Percentiles rank a stretch among this genome's conserved stretches.
Conservation (phyloP, 208 protist species). For the Trichomonas vaginalis region DNA sequence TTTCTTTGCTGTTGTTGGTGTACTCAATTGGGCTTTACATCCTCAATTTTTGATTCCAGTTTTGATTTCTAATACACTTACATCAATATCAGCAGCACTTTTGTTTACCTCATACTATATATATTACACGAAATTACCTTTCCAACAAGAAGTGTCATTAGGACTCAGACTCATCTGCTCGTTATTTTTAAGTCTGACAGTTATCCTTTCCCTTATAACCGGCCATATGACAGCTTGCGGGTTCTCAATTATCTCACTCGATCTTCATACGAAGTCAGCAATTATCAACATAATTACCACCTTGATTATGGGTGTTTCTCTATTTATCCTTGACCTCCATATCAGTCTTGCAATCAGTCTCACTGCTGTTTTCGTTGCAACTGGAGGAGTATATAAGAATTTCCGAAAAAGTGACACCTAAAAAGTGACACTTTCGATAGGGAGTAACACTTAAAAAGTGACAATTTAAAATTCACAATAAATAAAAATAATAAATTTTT, state of each 20-base stretch:
- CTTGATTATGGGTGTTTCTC: not conserved
- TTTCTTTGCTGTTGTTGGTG: not conserved
- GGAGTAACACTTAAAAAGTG: too few relatives aligned
- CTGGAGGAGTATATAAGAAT: too few relatives aligned
- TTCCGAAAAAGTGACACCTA: too few relatives aligned
- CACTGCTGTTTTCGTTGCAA: not conserved
- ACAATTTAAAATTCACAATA: too few relatives aligned
- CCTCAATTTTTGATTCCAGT: not conserved
- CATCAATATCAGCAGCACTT: not conserved
- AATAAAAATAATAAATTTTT: too few relatives aligned
- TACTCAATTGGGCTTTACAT: not conserved
- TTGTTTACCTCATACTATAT: not conserved
- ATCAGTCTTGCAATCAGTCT: not conserved
- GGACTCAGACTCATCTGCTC: not conserved
- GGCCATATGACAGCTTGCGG: not conserved
- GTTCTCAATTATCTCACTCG: not conserved
- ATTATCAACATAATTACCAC: too few relatives aligned
- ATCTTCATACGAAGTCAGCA: not conserved
- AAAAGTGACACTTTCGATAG: too few relatives aligned
- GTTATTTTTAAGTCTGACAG: not conserved
- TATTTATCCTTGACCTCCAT: not conserved
- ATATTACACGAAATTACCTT: not conserved
- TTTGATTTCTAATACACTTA: not conserved
- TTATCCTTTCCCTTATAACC: not conserved
- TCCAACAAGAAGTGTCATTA: not conserved